Evolutionary conservation across 1,139 yeast genomes (phyloP), one percentile per base, ranked within the genome.

Genomic region (Diutina scorzettiae): DNA sequence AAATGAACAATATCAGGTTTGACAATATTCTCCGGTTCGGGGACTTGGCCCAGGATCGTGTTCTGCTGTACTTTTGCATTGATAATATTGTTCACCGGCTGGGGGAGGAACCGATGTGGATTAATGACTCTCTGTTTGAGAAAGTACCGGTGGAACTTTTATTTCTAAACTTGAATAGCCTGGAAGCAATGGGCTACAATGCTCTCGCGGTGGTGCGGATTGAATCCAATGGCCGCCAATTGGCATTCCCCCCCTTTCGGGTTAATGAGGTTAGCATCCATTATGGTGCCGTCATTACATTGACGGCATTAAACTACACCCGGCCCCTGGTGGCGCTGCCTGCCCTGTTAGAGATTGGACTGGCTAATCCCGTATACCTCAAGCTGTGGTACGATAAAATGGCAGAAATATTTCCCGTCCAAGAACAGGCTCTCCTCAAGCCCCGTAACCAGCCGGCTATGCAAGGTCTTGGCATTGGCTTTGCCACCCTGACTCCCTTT

Each of bases 51-150:
- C 27, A 20, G 3, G 25, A 34, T 19, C 27, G 25, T 2, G 39
- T 34, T 12, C 39, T 34, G 39, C 39, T 34, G 39, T 34, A 34
- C 14, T 34, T 34, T 23, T 5, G 20, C 29, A 34, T 34, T 14
- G 27, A 21, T 3, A 23, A 34, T 9, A 34, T 34, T 16, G 39
- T 34, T 23, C 39, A 34, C 14, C 39, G 39, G 5, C 39, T 34
- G 39, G 39, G 39, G 27, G 19, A 21, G 17, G 39, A 21, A 21
- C 39, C 17, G 27, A 23, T 34, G 39, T 20, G 18, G 20, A 34
- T 34, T 28, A n/a, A 20, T 7, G 39, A 34, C 9, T 4, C 12
- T 3, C 5, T 7, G 5, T 6, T 5, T 7, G 27, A 18, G n/a
- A 23, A 34, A 8, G 39, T 34, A 12, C 39, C 39, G 12, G 39